Evolutionary conservation across 2,329 filamentous ascomycete genomes (phyloP), one percentile per base, ranked within the genome.

Genomic region (Orbilia brochopaga): DNA sequence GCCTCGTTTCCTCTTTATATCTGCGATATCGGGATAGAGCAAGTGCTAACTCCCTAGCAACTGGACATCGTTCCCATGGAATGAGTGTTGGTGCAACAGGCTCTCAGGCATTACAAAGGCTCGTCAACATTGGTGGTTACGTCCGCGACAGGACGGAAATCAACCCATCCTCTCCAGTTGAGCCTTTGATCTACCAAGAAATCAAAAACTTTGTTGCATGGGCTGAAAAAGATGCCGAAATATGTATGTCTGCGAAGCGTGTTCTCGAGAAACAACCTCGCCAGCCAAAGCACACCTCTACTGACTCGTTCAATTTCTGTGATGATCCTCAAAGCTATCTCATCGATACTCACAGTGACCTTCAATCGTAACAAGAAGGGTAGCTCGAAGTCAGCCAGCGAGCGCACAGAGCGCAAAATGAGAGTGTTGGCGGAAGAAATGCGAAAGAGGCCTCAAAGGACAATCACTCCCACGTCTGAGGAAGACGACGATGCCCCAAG

Each of bases 161-260:
- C 27, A 70, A 70, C 32, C 66, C 66, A 19, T 70, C 66, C 30
- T 59, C 66, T 11, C 59, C 59, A 0, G 37, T 64, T 17, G 66
- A 70, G 30, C 66, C 66, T 11, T n/a, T 70, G 40, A 70, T 70
- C 40, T 70, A 59, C 19, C 66, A 70, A n/a, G 66, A 70, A 52
- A 64, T 70, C 23, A 70, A 60, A 32, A 64, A 54, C 27, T 70
- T 70, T 56, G 15, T 64, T 3, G 32, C 37, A 6, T 70, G 66
- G 66, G 66, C 66, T 17, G 66, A 70, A 42, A 70, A 70, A 54
- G 66, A 70, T 60, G 66, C 54, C 11, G 66, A 70, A 10, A 70
- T 64, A 70, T 70, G 66, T 70, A 35, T 0, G 66, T 17, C 19
- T 42, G 37, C 37, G 37, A 4, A 15, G 5, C 37, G 37, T 13